Percentiles rank a stretch among this genome's conserved stretches.
Evolutionary conservation across 768 basidiomycete species (phyloP).

Genomic region (Sarcomyxa edulis): DNA sequence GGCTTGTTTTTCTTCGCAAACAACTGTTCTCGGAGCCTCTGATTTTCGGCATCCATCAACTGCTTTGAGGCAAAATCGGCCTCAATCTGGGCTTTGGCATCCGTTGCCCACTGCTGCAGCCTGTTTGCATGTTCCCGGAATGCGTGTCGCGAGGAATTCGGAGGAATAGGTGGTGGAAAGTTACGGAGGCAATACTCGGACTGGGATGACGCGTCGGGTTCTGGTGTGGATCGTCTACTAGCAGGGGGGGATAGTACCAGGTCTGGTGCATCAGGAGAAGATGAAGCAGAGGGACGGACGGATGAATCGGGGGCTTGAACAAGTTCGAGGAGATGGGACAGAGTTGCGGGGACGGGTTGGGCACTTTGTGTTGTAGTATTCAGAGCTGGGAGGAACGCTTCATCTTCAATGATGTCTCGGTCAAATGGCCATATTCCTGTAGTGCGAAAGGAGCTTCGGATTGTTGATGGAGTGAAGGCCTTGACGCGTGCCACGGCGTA

Average conservation of each 20-base stretch:
- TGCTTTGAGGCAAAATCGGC: constrained; percentile 8
- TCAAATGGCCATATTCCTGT: constrained; percentile 18
- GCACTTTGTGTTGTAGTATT: constrained; percentile 1
- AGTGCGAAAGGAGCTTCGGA: constrained; percentile 11
- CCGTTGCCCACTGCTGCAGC: constrained; percentile 4
- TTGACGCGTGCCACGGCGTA: constrained; percentile 6
- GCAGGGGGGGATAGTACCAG: constrained; percentile 1
- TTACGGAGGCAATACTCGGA: no score
- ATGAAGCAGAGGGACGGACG: neutral
- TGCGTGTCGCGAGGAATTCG: constrained; percentile 1
- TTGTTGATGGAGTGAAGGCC: constrained; percentile 12
- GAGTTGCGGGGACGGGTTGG: neutral
- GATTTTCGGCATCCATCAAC: constrained; percentile 12
- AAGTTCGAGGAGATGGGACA: no score
- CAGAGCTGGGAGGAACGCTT: constrained; percentile 5
- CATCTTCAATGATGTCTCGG: constrained; percentile 6
- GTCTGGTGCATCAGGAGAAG: neutral
- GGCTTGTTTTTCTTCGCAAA: constrained; percentile 8
- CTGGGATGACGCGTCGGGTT: no score
- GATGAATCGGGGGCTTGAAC: constrained; percentile 1
- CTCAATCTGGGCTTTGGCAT: constrained; percentile 5
- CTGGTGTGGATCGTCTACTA: no score
- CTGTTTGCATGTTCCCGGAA: constrained; percentile 4
- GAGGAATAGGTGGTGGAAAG: constrained; percentile 5
- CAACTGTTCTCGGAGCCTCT: constrained; percentile 5